Evolutionary conservation across 2,329 filamentous ascomycete genomes (phyloP).

Genomic region (Stachybotrys chlorohalonatus): DNA sequence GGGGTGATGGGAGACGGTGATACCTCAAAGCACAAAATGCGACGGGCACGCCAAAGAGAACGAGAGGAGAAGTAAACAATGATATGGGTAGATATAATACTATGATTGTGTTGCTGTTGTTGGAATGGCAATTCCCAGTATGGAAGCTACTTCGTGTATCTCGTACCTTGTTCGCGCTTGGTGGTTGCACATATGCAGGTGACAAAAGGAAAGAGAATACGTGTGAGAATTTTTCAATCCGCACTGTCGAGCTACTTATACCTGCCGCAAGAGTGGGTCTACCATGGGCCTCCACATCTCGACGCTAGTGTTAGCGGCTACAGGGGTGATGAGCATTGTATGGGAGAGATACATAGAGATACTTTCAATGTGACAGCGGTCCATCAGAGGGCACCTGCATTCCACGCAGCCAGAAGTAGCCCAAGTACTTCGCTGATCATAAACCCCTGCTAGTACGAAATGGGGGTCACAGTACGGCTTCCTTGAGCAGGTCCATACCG

Average conservation of each 20-base stretch:
- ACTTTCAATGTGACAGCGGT: neutral
- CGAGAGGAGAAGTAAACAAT: neutral
- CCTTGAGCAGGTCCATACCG: neutral
- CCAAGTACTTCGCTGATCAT: neutral
- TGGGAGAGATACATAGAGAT: neutral
- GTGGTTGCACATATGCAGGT: conserved; percentile 12
- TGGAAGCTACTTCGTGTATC: neutral
- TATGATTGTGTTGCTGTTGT: too few species aligned
- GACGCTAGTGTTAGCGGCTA: neutral
- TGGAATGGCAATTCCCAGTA: too few species aligned
- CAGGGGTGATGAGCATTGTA: neutral
- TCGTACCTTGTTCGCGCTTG: conserved; percentile 1
- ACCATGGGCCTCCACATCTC: neutral
- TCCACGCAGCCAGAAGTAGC: neutral
- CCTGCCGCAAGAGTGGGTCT: neutral
- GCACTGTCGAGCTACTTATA: conserved; percentile 21
- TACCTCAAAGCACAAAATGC: neutral
- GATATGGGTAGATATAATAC: neutral
- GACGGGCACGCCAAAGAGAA: neutral
- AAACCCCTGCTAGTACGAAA: too few species aligned
- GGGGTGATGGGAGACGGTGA: neutral
- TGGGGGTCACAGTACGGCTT: too few species aligned
- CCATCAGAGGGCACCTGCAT: neutral
- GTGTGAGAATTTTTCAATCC: conserved; percentile 33
- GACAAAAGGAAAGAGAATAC: conserved; percentile 16